Percentiles rank a stretch among this genome's conserved stretches.
phyloP scores from a whole-genome alignment of 768 basidiomycete genomes.

The Krasilnikovozyma curviuscula region DNA sequence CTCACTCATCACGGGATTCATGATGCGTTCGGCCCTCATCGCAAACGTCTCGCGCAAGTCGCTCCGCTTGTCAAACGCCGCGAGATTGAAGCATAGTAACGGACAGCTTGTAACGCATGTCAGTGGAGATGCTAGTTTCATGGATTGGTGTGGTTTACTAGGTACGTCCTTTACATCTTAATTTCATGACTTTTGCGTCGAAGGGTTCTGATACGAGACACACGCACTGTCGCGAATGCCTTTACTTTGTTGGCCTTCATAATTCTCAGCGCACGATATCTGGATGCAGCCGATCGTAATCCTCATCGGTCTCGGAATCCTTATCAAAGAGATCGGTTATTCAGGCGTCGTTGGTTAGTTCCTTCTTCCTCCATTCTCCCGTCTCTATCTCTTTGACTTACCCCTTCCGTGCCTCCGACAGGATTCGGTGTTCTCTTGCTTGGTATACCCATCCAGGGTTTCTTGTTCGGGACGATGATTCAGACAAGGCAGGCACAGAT shows the following conservation, averaged over 20 bases:
- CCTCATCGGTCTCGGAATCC: slow-evolving; percentile 40
- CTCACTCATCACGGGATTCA: slow-evolving; percentile 1
- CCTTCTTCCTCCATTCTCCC: neutral
- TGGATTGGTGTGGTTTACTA: slow-evolving; percentile 31
- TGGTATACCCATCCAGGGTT: slow-evolving; percentile 40
- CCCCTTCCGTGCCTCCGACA: neutral
- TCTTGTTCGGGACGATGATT: slow-evolving; percentile 38
- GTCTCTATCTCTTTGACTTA: neutral
- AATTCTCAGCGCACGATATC: slow-evolving; percentile 28
- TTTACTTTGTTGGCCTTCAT: slow-evolving; percentile 6
- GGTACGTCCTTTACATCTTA: neutral
- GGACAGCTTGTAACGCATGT: slow-evolving; percentile 54
- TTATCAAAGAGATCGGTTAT: slow-evolving; percentile 47
- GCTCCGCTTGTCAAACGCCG: slow-evolving; percentile 42
- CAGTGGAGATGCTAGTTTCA: slow-evolving; percentile 40
- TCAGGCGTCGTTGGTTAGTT: slow-evolving; percentile 44
- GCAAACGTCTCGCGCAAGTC: slow-evolving; percentile 45
- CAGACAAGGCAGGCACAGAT: slow-evolving; percentile 22
- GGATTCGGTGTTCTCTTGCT: slow-evolving; percentile 36
- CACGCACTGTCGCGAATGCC: neutral
- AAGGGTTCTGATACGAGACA: neutral
- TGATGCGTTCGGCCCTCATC: slow-evolving; percentile 19
- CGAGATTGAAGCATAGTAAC: slow-evolving; percentile 39
- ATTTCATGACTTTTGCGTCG: neutral
- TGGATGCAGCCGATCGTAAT: slow-evolving; percentile 46